Percentiles rank a stretch among this genome's conserved stretches.
Conservation (phyloP, 495 filamentous ascomycete species). For the Evernia prunastri region DNA sequence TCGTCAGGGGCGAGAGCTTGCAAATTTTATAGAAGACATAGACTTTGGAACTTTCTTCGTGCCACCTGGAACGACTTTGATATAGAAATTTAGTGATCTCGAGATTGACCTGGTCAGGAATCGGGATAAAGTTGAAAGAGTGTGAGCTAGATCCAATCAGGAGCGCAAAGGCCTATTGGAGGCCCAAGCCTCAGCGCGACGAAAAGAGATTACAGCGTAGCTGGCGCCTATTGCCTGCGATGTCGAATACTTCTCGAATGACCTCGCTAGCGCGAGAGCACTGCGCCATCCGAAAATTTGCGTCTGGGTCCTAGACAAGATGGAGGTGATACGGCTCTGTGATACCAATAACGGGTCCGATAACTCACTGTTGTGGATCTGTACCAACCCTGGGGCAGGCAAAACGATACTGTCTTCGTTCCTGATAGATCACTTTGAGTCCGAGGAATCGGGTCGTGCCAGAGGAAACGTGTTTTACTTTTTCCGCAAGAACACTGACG, state of each 20-base stretch:
- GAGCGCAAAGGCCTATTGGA: neutral
- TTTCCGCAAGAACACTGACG: constrained; percentile 12
- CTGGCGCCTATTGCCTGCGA: constrained; percentile 8
- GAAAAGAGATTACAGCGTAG: constrained; percentile 3
- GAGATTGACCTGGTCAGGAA: constrained; percentile 2
- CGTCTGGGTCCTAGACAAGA: constrained; percentile 9
- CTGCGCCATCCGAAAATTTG: constrained; percentile 7
- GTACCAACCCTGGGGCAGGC: constrained; percentile 6
- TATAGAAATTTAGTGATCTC: neutral
- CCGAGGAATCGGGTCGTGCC: neutral
- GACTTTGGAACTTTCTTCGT: neutral
- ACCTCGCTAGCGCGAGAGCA: constrained; percentile 3
- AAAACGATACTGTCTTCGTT: constrained; percentile 16
- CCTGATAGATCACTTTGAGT: constrained; percentile 1
- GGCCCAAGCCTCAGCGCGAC: neutral
- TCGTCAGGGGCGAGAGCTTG: constrained; percentile 2
- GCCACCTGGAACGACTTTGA: neutral
- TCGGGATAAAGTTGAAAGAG: neutral
- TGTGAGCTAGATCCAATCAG: no score
- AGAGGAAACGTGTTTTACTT: constrained; percentile 7
- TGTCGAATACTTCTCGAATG: constrained; percentile 7
- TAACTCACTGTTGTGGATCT: constrained; percentile 4
- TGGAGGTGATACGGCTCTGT: neutral
- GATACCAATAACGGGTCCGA: neutral
- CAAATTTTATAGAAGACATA: neutral